Conservation (phyloP, 2,329 filamentous ascomycete genomes). For the Didymella arachidicola region DNA sequence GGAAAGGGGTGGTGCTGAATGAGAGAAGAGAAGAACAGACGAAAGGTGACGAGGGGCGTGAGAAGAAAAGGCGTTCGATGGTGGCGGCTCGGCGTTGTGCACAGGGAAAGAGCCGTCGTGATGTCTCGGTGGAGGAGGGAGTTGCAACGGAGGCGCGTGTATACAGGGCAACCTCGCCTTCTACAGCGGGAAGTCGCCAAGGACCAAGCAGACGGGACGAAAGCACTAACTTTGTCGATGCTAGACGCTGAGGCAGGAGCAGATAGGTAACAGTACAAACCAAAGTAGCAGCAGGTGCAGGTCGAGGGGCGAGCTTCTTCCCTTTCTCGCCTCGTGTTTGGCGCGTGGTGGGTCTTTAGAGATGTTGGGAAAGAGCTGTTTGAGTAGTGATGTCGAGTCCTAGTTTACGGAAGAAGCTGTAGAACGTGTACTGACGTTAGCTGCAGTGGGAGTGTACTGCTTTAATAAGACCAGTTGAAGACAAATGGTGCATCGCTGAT, state of each 20-base stretch:
- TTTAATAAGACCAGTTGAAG: conserved; percentile 41
- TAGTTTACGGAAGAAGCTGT: conserved; percentile 33
- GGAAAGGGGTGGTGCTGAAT: conserved; percentile 50
- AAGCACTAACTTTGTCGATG: conserved; percentile 36
- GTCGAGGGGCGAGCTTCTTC: conserved; percentile 12
- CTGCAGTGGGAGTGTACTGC: conserved; percentile 35
- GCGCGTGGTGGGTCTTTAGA: conserved; percentile 26
- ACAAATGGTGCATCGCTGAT: conserved; percentile 28
- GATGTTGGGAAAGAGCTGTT: conserved; percentile 47
- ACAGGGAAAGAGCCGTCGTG: conserved; percentile 40
- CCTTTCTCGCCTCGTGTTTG: conserved; percentile 14
- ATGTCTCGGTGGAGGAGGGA: conserved; percentile 27
- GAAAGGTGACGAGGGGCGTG: conserved; percentile 25
- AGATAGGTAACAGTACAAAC: conserved; percentile 23
- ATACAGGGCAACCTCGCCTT: conserved; percentile 31
- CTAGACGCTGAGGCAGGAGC: conserved; percentile 22
- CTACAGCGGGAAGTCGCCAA: conserved; percentile 27
- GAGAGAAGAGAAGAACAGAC: conserved; percentile 39
- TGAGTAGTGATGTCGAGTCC: conserved; percentile 44
- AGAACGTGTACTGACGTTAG: conserved; percentile 35
- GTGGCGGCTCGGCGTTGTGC: conserved; percentile 33
- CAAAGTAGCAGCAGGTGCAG: conserved; percentile 17
- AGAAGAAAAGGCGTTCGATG: conserved; percentile 29
- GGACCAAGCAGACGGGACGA: conserved; percentile 14
- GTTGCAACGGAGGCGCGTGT: conserved; percentile 26